Conservation (phyloP, 179 eudicot genomes). For the Vitellaria paradoxa region DNA sequence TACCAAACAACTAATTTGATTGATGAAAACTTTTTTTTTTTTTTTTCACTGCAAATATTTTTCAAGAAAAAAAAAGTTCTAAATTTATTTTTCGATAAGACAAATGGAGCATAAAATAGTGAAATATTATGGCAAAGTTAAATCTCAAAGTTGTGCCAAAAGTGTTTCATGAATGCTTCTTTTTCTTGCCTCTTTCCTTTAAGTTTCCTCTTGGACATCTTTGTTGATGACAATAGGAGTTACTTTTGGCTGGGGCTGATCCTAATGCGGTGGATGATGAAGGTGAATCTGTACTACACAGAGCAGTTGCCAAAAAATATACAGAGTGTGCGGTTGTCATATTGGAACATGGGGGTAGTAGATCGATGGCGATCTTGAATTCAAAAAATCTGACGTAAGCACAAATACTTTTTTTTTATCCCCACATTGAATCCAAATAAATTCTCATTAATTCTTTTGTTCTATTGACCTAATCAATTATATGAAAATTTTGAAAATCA, state of each 20-base stretch:
- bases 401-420: background rate
- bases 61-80: too few species aligned
- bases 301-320: conserved; percentile 88
- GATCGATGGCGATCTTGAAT: conserved; percentile 77
- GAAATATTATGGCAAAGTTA: background rate
- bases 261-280: conserved; percentile 99
- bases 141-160: background rate
- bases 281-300: conserved; percentile 96
- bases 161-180: background rate
- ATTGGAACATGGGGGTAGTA: conserved; percentile 93
- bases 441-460: background rate
- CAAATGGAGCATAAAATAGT: too few species aligned
- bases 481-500: background rate
- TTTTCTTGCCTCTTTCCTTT: background rate
- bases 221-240: conserved; percentile 58
- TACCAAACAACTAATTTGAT: too few species aligned
- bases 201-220: conserved; percentile 5
- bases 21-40: too few species aligned
- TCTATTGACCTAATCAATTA: background rate
- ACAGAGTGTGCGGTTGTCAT: conserved; percentile 91
- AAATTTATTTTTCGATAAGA: too few species aligned
- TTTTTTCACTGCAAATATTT: too few species aligned
- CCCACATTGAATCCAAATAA: background rate
- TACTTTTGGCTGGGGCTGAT: conserved; percentile 92
- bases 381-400: conserved; percentile 92